These are phyloP conservation scores for Termitomyces sp. DNA, from an alignment of 1,284 basidiomycete genomes.

Conservation along the genomic window DNA sequence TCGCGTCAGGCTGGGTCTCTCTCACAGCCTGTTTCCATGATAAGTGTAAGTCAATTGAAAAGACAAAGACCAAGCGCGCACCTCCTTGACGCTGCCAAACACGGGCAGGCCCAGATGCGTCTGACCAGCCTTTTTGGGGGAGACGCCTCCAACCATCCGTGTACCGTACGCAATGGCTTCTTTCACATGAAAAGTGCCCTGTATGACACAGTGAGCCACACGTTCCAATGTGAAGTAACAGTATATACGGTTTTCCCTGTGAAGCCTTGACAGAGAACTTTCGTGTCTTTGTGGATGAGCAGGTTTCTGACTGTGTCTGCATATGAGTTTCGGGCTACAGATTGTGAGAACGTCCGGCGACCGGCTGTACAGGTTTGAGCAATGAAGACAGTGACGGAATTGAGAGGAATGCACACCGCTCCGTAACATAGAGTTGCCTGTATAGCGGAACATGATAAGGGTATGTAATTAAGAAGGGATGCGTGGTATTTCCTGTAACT, in stretches of 20 bases:
- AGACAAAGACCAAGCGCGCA: conserved; percentile 30
- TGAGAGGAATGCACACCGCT: conserved; percentile 37
- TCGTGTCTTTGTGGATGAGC: conserved; percentile 92
- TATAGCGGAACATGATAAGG: conserved; percentile 51
- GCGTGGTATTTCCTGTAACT: neutral
- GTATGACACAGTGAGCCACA: conserved; percentile 2
- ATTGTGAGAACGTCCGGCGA: conserved; percentile 76
- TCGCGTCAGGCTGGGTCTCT: conserved; percentile 83
- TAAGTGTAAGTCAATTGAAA: neutral
- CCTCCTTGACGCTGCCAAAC: conserved; percentile 91
- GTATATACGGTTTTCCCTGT: conserved; percentile 91
- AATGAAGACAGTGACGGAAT: neutral
- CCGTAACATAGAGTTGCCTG: conserved; percentile 50
- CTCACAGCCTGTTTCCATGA: conserved; percentile 63
- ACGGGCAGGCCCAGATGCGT: conserved; percentile 94
- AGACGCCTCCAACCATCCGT: conserved; percentile 96
- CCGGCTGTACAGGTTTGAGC: conserved; percentile 38
- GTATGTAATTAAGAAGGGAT: conserved; percentile 11
- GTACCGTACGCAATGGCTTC: conserved; percentile 96
- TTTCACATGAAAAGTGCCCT: conserved; percentile 97
- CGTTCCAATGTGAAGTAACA: neutral
- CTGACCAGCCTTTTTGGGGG: conserved; percentile 96
- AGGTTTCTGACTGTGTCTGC: conserved; percentile 91
- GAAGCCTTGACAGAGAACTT: conserved; percentile 89
- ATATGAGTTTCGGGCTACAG: conserved; percentile 69